Evolutionary conservation across 1,139 yeast genomes (phyloP), one percentile per base, ranked within the genome.

Genomic region (Taphrina confusa): DNA sequence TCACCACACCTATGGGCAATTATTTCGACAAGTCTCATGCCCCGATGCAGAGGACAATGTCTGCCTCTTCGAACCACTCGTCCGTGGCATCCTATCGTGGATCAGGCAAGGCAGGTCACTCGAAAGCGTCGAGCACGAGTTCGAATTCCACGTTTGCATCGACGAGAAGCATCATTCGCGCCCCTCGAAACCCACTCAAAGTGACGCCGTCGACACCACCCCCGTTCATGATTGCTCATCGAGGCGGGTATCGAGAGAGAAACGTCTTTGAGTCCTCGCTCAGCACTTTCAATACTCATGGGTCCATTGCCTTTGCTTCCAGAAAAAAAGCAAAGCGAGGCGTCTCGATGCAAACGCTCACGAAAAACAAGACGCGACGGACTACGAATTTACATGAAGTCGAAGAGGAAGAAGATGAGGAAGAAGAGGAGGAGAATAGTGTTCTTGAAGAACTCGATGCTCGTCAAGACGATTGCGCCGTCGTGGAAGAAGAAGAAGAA

Each of bases 141-240:
- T 54, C 58, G 12, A 54, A 54, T 23, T 54, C 58, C 33, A 54
- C 58, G 4, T 54, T 54, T 27, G 34, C 50, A 6, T 33, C 40
- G 8, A 52, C 49, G 5, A 4, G 47, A 23, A 28, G 58, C 22
- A 16, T 28, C 5, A 20, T 54, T 5, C 58, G 58, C n/a, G 22
- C 44, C 6, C 44, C 58, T 4, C 58, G 58, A 20, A 54, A 54
- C 22, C 58, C 58, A 18, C 51, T 54, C 25, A 54, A 54, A 27
- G 51, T 54, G 23, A 54, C 44, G 51, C 51, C 58, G 12, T 42
- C 58, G 22, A 54, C 58, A 16, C 58, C 58, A 8, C 58, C 58
- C 27, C 58, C 58, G 9, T 54, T 31, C 36, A 42, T 54, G 51
- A 54, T 54, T 44, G 51, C 44, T n/a, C 58, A 54, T 33, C 52